These are phyloP conservation scores for Alternaria solani DNA, from an alignment of 2,329 filamentous ascomycete genomes.

Conservation along the genomic window DNA sequence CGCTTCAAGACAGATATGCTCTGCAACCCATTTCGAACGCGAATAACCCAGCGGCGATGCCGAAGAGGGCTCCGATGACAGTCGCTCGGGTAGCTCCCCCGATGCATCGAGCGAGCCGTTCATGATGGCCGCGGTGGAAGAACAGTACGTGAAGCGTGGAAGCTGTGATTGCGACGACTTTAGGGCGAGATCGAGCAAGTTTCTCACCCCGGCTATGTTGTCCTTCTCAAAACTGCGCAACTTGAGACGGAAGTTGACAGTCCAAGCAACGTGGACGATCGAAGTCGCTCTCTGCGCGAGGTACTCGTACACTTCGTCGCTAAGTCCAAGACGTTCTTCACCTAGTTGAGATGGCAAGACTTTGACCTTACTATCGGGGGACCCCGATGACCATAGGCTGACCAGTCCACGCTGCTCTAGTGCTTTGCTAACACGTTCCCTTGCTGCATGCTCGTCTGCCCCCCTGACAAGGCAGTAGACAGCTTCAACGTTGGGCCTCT, in stretches of 20 bases:
- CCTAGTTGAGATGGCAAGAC: slow-evolving; percentile 61
- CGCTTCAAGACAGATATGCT: slow-evolving; percentile 60
- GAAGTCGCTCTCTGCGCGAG: slow-evolving; percentile 57
- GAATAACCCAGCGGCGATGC: slow-evolving; percentile 64
- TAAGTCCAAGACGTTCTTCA: slow-evolving; percentile 59
- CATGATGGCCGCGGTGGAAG: slow-evolving; percentile 59
- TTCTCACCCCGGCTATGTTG: slow-evolving; percentile 60
- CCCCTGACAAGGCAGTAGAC: slow-evolving; percentile 67
- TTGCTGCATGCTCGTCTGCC: slow-evolving; percentile 43
- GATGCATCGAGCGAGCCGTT: slow-evolving; percentile 23
- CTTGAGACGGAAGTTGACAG: slow-evolving; percentile 69
- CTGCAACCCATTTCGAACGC: slow-evolving; percentile 65
- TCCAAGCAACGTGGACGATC: slow-evolving; percentile 71
- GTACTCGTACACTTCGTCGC: slow-evolving; percentile 49
- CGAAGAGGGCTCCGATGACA: slow-evolving; percentile 53
- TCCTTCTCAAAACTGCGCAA: slow-evolving; percentile 64
- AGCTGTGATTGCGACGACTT: slow-evolving; percentile 40
- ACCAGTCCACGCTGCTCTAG: slow-evolving; percentile 42
- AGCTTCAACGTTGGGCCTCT: slow-evolving; percentile 49
- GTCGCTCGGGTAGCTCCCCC: slow-evolving; percentile 51
- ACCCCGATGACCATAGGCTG: slow-evolving; percentile 25
- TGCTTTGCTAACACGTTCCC: slow-evolving; percentile 45
- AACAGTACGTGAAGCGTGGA: slow-evolving; percentile 60
- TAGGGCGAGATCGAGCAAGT: slow-evolving; percentile 59
- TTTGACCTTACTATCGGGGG: slow-evolving; percentile 50